These are phyloP conservation scores for Wickerhamomyces pijperi DNA, from an alignment of 805 yeast genomes.

Conservation along the genomic window DNA sequence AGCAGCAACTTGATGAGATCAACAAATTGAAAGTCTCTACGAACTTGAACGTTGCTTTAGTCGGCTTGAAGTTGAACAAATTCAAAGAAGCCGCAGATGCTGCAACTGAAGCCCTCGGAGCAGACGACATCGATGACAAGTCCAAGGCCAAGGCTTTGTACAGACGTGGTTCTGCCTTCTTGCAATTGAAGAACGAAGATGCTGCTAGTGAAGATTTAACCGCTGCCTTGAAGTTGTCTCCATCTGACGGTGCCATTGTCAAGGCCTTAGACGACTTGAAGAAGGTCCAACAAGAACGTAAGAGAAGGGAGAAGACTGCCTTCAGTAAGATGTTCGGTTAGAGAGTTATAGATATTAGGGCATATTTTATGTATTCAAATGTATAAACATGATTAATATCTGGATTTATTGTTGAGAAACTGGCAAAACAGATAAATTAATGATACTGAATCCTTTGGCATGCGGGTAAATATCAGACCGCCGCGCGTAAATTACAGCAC, in stretches of 20 bases:
- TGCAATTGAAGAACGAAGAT: conserved; percentile 54
- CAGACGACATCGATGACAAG: conserved; percentile 41
- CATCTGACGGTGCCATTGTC: conserved; percentile 60
- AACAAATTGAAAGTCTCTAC: conserved; percentile 50
- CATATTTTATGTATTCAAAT: too few relatives aligned
- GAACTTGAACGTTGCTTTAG: conserved; percentile 64
- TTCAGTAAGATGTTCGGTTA: conserved; percentile 54
- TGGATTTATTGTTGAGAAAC: neutral
- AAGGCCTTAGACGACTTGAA: conserved; percentile 56
- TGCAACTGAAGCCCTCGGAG: conserved; percentile 56
- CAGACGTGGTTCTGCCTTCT: conserved; percentile 73
- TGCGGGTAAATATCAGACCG: neutral
- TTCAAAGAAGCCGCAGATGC: conserved; percentile 44
- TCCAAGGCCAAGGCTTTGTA: conserved; percentile 77
- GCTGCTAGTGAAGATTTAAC: conserved; percentile 57
- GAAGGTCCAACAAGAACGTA: conserved; percentile 36
- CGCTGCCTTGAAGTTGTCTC: conserved; percentile 52
- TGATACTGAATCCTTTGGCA: too few relatives aligned
- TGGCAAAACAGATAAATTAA: neutral
- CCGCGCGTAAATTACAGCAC: conserved; percentile 8
- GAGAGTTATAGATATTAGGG: neutral
- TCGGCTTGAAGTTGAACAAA: conserved; percentile 52
- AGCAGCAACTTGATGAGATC: conserved; percentile 38
- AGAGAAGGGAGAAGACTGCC: conserved; percentile 63
- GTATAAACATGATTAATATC: too few relatives aligned